A percentile compares a stretch with the other conserved stretches of the same genome.
Conservation (phyloP, 805 yeast genomes). For the Hanseniaspora mollemarum region DNA sequence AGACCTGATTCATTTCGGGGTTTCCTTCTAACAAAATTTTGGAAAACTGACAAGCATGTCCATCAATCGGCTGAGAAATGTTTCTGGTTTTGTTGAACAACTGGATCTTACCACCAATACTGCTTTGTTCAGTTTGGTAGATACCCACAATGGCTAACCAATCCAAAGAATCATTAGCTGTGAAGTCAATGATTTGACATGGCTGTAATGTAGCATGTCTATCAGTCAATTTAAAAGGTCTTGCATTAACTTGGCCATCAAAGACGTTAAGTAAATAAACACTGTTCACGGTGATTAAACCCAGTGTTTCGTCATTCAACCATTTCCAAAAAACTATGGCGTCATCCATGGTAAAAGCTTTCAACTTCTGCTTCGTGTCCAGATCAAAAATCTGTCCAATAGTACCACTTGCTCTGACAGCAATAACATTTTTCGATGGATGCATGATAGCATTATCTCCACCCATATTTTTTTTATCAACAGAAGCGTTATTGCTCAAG, state of each 20-base stretch:
- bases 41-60: constrained; percentile 91
- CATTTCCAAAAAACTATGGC: constrained; percentile 95
- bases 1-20: constrained; percentile 58
- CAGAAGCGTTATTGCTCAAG: constrained; percentile 61
- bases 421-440: constrained; percentile 77
- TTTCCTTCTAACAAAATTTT: constrained; percentile 63
- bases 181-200: constrained; percentile 83
- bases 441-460: constrained; percentile 98
- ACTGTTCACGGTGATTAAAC: constrained; percentile 68
- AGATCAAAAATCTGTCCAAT: constrained; percentile 90
- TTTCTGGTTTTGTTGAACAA: constrained; percentile 77
- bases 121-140: constrained; percentile 72
- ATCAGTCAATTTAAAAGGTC: constrained; percentile 72
- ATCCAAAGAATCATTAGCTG: constrained; percentile 62
- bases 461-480: constrained; percentile 83
- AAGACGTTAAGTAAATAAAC: constrained; percentile 74
- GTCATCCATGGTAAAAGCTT: constrained; percentile 73
- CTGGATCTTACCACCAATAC: constrained; percentile 94
- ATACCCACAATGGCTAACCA: constrained; percentile 97
- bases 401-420: constrained; percentile 91
- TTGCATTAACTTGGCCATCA: constrained; percentile 61
- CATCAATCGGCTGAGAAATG: constrained; percentile 93
- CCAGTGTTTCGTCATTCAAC: constrained; percentile 62
- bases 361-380: constrained; percentile 74
- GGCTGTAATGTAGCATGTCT: constrained; percentile 70